Base-by-base conservation (phyloP, 176 grass and related monocot species). In the Guadua angustifolia region DNA sequence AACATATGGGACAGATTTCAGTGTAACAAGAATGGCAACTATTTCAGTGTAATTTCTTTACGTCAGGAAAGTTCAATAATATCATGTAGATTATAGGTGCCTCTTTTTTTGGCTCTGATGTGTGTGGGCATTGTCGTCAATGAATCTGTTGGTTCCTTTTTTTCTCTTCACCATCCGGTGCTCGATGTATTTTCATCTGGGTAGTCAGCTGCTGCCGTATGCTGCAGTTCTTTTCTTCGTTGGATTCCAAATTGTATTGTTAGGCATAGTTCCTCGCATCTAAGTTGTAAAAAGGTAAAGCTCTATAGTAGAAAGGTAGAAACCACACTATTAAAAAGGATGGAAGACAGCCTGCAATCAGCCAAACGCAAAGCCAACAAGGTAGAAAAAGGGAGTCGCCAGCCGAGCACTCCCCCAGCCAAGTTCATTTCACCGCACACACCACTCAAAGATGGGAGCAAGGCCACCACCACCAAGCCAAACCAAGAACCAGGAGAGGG, bases 1-100 rank as follows among this genome's bases (percentile, higher is more conserved):
- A 84, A 69, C 25, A 85, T 43, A 74, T 71, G 42, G 24, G 47
- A 46, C 38, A 46, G 62, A 44, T 43, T 43, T 79, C 38, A 33
- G 39, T 60, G 6, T 33, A 51, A n/a, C 1, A 66, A 66, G 26
- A 77, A 39, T 10, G 65, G 5, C 52, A 70, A 42, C 35, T 67
- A 6, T 45, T 67, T 85, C 74, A n/a, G n/a, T 29, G 1, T 29
- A 1, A 29, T 29, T 29, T 29, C 29, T 29, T 29, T 29, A 29
- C 29, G 29, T 29, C 1, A 29, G 29, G 19, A 29, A 84, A 82
- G 56, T 43, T 78, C 65, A 19, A 46, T 78, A 78, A 73, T 46
- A 73, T 42, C 26, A 21, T 66, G 8, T 32, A 76, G 16, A 49
- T 1, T 77, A 13, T 18, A 52, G 32, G 67, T 73, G 39, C 46